Percentiles rank a stretch among this genome's conserved stretches.
Conservation (phyloP, 2,329 filamentous ascomycete species). For the Diaporthe australafricana region DNA sequence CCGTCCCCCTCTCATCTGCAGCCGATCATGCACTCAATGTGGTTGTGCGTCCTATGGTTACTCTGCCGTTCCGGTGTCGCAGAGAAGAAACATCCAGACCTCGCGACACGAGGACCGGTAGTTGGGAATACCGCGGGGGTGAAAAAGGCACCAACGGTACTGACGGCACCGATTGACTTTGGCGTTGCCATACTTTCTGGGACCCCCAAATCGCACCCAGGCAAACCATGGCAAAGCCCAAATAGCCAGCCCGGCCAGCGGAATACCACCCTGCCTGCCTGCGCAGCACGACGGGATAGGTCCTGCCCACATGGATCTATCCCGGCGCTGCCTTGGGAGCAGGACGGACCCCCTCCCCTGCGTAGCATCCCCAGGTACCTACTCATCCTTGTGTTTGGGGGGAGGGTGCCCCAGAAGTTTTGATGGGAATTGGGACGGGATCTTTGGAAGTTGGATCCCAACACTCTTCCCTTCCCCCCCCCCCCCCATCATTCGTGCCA, state of each 20-base stretch:
- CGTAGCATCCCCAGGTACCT: not conserved
- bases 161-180: conserved; percentile 3
- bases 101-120: not conserved
- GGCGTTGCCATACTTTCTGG: conserved; percentile 1
- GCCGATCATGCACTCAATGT: not conserved
- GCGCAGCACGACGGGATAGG: not conserved
- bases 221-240: no score
- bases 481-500: no score
- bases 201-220: not conserved
- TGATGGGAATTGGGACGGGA: not conserved
- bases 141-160: not conserved
- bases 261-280: not conserved
- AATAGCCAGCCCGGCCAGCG: not conserved
- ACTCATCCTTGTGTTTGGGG: no score
- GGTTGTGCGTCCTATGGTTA: not conserved
- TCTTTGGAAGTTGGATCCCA: not conserved
- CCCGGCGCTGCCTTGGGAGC: not conserved
- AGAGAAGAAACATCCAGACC: not conserved
- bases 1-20: not conserved
- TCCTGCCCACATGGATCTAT: not conserved
- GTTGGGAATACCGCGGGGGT: not conserved
- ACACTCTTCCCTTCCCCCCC: no score
- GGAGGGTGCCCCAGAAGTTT: not conserved
- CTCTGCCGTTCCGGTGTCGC: conserved; percentile 20
- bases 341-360: not conserved